Evolutionary conservation across 495 filamentous ascomycete genomes (phyloP).

Genomic region (Penicillium cinerascens): DNA sequence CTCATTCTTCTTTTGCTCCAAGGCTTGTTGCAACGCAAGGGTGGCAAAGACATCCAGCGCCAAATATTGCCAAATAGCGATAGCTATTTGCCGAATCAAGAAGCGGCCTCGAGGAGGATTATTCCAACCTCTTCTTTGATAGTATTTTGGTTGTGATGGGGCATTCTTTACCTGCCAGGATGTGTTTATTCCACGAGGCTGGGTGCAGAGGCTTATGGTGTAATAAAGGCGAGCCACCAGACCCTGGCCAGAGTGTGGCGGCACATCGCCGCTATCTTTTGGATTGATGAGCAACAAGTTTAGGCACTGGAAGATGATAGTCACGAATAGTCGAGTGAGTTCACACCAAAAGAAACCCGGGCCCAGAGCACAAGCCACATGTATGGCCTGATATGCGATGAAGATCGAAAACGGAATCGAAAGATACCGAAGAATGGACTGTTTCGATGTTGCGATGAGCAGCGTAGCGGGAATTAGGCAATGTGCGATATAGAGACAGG

Average conservation of each 20-base stretch:
- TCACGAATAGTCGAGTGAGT: slow-evolving; percentile 12
- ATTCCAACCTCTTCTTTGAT: not conserved
- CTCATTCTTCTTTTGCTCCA: slow-evolving; percentile 7
- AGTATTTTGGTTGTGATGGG: slow-evolving; percentile 21
- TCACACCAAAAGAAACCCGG: slow-evolving; percentile 23
- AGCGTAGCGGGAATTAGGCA: not conserved
- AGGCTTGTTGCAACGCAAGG: slow-evolving; percentile 13
- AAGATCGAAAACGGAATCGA: not conserved
- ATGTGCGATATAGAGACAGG: not conserved
- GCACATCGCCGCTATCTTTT: slow-evolving; percentile 12
- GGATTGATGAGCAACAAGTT: slow-evolving; percentile 18
- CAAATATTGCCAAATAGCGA: slow-evolving; percentile 22
- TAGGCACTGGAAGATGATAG: slow-evolving; percentile 16
- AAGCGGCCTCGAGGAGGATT: slow-evolving; percentile 14
- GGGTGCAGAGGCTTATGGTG: slow-evolving; percentile 8
- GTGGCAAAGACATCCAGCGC: slow-evolving; percentile 19
- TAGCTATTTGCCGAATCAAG: slow-evolving; percentile 15
- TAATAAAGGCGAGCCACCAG: slow-evolving; percentile 3
- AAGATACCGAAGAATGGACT: not conserved
- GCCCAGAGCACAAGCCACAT: not conserved
- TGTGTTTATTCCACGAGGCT: slow-evolving; percentile 20
- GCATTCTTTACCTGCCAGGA: slow-evolving; percentile 20
- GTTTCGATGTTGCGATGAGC: not conserved
- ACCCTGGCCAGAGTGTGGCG: not conserved
- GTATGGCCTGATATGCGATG: not conserved